Evolutionary conservation across 2,329 filamentous ascomycete genomes (phyloP), one percentile per base, ranked within the genome.

Genomic region (Ophiostoma sp.): DNA sequence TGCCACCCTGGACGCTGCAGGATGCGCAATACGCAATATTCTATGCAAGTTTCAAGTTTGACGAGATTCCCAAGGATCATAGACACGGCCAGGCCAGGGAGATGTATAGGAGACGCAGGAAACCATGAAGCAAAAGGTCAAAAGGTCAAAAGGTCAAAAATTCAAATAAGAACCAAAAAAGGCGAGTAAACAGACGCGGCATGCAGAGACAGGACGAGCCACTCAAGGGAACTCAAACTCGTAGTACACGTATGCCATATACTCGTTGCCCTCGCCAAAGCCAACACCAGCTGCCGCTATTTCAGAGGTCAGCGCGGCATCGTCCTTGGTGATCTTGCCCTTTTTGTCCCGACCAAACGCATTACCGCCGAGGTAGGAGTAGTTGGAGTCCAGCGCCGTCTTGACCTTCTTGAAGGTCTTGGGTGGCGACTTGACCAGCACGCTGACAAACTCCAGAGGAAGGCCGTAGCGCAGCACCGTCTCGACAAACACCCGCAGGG

Each of bases 161-260:
- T 17, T 31, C 15, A 17, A n/a, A n/a, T 33, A 20, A 27, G 2
- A 33, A 35, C 27, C 20, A n/a, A 31, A 31, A 36, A 36, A 36
- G 20, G 15, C 27, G 39, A 20, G 31, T n/a, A 7, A 17, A 67
- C 23, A 44, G 10, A 33, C 39, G 20, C 20, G 52, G 52, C 23
- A n/a, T 11, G 44, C 11, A 64, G 5, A 13, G 11, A 48, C n/a
- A 5, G 6, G 36, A 41, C 1, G 15, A 1, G 8, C 3, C 33
- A n/a, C 52, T 72, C 62, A 83, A 41, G 84, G 83, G 71, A 98
- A 88, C 77, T 95, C 92, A 78, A 98, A 91, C 78, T 97, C 92
- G 81, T 98, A 99, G 83, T 94, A 97, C 77, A 98, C 95, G 80
- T 96, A 99, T 57, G 95, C 90, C 72, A 93, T 95, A 82, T 98